Percentiles rank a stretch among this genome's conserved stretches.
Evolutionary conservation across 176 grass and related monocot genomes (phyloP).

Genomic region (Cymbopogon citratus): DNA sequence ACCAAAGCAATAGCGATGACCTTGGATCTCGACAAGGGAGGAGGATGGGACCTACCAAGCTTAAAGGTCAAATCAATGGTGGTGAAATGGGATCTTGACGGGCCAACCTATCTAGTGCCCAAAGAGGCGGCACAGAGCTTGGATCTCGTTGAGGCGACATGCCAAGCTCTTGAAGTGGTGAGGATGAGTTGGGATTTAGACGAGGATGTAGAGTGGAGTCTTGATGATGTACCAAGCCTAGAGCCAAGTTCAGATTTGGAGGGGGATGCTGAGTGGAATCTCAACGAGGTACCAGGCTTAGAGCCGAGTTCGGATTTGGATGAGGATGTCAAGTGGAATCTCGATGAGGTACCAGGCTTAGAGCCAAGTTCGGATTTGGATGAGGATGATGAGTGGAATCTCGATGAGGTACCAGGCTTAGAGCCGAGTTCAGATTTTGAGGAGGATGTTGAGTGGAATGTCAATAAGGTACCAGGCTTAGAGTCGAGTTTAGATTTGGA

Average conservation of each 20-base stretch:
- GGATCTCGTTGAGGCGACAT: too few species aligned
- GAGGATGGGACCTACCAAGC: neutral
- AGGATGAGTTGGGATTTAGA: too few species aligned
- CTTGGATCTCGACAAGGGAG: neutral
- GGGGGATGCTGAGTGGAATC: too few species aligned
- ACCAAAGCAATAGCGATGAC: neutral
- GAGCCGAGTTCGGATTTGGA: neutral
- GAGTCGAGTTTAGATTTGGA: neutral
- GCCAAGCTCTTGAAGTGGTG: too few species aligned
- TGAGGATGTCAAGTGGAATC: neutral
- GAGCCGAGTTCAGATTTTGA: neutral
- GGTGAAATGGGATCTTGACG: neutral
- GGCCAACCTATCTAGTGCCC: neutral
- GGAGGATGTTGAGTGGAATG: neutral
- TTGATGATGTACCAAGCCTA: too few species aligned
- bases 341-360: neutral
- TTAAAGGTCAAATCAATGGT: neutral
- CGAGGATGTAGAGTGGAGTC: too few species aligned
- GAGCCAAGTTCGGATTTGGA: neutral
- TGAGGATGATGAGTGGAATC: neutral
- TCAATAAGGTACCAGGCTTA: neutral
- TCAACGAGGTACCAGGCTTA: too few species aligned
- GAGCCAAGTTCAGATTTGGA: too few species aligned
- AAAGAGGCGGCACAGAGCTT: neutral
- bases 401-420: neutral